Percentiles rank a stretch among this genome's conserved stretches.
Conservation (phyloP, 2,329 filamentous ascomycete genomes). For the Blastomyces silverae region DNA sequence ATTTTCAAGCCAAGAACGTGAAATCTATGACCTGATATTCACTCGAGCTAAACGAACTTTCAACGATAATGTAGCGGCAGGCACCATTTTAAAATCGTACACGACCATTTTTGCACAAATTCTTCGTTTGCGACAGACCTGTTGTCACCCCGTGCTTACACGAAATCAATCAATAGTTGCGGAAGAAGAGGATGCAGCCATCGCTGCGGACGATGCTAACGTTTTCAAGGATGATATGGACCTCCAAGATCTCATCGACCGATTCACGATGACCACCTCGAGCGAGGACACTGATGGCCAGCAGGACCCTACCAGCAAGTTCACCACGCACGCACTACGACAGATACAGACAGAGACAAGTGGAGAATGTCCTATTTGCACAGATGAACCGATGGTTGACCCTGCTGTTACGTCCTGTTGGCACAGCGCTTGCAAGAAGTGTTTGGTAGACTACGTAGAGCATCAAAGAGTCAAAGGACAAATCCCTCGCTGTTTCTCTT, state of each 20-base stretch:
- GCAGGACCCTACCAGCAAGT: slow-evolving; percentile 59
- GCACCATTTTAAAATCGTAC: slow-evolving; percentile 89
- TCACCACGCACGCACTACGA: slow-evolving; percentile 77
- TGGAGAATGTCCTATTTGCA: slow-evolving; percentile 88
- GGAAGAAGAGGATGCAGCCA: slow-evolving; percentile 77
- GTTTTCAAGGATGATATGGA: slow-evolving; percentile 96
- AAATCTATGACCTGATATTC: slow-evolving; percentile 89
- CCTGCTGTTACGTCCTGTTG: slow-evolving; percentile 94
- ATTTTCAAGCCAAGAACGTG: slow-evolving; percentile 73
- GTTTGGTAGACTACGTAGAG: slow-evolving; percentile 80
- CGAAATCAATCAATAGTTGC: slow-evolving; percentile 76
- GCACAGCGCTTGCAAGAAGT: slow-evolving; percentile 95
- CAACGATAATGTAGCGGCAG: slow-evolving; percentile 77
- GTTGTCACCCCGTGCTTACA: slow-evolving; percentile 86
- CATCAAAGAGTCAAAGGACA: slow-evolving; percentile 74
- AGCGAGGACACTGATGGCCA: slow-evolving; percentile 44
- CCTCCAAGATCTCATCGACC: slow-evolving; percentile 72
- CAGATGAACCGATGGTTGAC: slow-evolving; percentile 91
- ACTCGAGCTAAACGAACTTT: slow-evolving; percentile 76
- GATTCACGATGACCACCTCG: slow-evolving; percentile 66
- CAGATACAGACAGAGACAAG: slow-evolving; percentile 87
- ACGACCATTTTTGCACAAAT: slow-evolving; percentile 98
- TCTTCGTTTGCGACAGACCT: slow-evolving; percentile 81
- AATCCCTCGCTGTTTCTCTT: slow-evolving; percentile 79
- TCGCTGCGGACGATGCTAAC: slow-evolving; percentile 68